Conservation (phyloP, 2,329 filamentous ascomycete genomes). For the Monilinia vaccinii-corymbosi region DNA sequence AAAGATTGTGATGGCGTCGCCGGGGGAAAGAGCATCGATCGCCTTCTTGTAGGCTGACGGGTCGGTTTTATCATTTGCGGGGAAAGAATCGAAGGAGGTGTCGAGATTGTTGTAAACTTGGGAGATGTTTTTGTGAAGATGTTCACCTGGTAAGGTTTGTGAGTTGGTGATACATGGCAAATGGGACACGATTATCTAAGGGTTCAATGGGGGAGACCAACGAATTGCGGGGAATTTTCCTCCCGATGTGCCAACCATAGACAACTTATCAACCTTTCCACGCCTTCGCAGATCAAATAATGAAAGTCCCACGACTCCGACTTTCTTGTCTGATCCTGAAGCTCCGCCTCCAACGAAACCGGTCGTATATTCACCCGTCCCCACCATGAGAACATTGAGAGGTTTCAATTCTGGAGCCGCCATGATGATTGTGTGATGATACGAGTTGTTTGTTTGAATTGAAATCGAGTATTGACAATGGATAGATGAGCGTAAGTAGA, state of each 20-base stretch:
- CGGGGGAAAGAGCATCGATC: constrained; percentile 72
- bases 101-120: constrained; percentile 84
- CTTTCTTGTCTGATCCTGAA: constrained; percentile 89
- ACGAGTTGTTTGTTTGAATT: not conserved
- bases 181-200: not conserved
- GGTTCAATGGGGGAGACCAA: constrained; percentile 33
- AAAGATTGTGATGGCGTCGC: constrained; percentile 92
- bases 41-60: constrained; percentile 79
- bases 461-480: not conserved
- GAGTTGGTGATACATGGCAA: not conserved
- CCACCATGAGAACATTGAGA: constrained; percentile 35
- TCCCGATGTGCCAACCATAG: constrained; percentile 85
- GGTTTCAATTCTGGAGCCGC: constrained; percentile 14
- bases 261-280: constrained; percentile 77
- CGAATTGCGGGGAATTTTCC: constrained; percentile 87
- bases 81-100: constrained; percentile 76
- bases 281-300: constrained; percentile 81
- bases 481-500: not conserved
- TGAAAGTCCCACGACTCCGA: constrained; percentile 84
- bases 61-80: constrained; percentile 62
- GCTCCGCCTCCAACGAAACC: constrained; percentile 80
- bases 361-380: constrained; percentile 94
- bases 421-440: not conserved
- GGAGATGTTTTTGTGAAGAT: constrained; percentile 79
- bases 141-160: constrained; percentile 47